Conservation (phyloP, 441 rosid species). For the Dalechampia spathulata region DNA sequence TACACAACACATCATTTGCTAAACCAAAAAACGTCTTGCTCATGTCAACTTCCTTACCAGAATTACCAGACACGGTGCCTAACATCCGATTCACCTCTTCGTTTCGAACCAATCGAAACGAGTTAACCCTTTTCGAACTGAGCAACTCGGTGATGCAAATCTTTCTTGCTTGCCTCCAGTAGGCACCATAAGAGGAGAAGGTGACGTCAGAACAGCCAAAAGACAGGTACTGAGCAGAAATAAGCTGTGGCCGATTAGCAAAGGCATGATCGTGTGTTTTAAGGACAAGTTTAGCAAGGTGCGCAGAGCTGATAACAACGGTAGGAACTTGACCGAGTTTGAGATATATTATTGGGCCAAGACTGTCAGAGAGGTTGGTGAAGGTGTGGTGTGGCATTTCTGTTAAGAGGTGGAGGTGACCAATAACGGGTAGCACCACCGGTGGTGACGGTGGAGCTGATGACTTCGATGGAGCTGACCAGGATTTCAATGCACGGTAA, state of each 20-base stretch:
- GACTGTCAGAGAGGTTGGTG: slow-evolving; percentile 15
- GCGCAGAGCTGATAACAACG: slow-evolving; percentile 29
- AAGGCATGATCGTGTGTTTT: slow-evolving; percentile 28
- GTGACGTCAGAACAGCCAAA: slow-evolving; percentile 31
- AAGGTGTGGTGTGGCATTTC: slow-evolving; percentile 33
- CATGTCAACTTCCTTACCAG: slow-evolving; percentile 19
- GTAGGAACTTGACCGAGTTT: slow-evolving; percentile 41
- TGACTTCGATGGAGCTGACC: not conserved
- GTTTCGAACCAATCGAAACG: slow-evolving; percentile 15
- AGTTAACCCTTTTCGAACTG: slow-evolving; percentile 22
- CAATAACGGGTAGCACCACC: slow-evolving; percentile 26
- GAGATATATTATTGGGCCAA: slow-evolving; percentile 36
- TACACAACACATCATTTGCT: slow-evolving; percentile 19
- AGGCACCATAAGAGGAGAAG: slow-evolving; percentile 33
- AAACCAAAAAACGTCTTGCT: slow-evolving; percentile 22
- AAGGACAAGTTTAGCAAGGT: slow-evolving; percentile 27
- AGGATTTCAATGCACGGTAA: slow-evolving; percentile 4
- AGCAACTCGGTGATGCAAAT: slow-evolving; percentile 34
- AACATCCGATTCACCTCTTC: slow-evolving; percentile 34
- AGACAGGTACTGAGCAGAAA: slow-evolving; percentile 25
- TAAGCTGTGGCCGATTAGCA: slow-evolving; percentile 30
- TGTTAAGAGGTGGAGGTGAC: slow-evolving; percentile 38
- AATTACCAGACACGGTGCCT: not conserved
- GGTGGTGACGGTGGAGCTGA: slow-evolving; percentile 23
- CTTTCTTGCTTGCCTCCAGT: slow-evolving; percentile 38